Conservation (phyloP, 768 basidiomycete genomes). For the Nidula microcarpa region DNA sequence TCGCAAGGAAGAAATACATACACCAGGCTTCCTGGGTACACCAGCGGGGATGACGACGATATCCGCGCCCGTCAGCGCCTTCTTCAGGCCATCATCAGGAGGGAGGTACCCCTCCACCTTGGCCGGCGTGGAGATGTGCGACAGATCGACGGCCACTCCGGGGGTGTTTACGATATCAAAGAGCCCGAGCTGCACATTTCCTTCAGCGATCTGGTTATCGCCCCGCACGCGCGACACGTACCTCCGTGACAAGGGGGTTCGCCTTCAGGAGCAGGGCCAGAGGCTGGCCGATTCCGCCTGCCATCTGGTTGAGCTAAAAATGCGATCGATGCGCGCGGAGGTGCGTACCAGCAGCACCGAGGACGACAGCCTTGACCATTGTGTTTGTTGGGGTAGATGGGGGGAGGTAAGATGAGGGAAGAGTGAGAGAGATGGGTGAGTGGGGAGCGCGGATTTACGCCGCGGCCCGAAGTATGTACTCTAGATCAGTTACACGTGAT, state of each 20-base stretch:
- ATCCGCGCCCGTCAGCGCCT: constrained; percentile 80
- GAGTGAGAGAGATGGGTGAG: constrained; percentile 10
- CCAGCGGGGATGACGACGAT: constrained; percentile 96
- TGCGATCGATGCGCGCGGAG: neutral
- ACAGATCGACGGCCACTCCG: constrained; percentile 92
- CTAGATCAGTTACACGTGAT: neutral
- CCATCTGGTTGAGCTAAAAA: constrained; percentile 1
- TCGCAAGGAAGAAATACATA: constrained; percentile 34
- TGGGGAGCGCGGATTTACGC: constrained; percentile 6
- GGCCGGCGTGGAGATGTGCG: constrained; percentile 88
- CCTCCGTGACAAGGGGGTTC: constrained; percentile 79
- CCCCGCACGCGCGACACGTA: constrained; percentile 18
- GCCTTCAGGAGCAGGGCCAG: constrained; percentile 88
- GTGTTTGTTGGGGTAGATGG: constrained; percentile 10
- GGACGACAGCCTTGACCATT: constrained; percentile 85
- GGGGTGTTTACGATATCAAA: constrained; percentile 99
- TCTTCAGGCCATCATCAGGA: constrained; percentile 78
- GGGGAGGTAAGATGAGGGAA: constrained; percentile 15
- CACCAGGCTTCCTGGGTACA: constrained; percentile 92
- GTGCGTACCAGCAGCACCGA: constrained; percentile 84
- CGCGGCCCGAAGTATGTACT: neutral
- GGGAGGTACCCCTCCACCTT: constrained; percentile 81
- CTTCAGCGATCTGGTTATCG: constrained; percentile 2
- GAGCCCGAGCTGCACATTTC: constrained; percentile 60
- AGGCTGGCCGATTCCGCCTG: constrained; percentile 97